Conservation (phyloP, 2,329 filamentous ascomycete species). For the Clonostachys sp. region DNA sequence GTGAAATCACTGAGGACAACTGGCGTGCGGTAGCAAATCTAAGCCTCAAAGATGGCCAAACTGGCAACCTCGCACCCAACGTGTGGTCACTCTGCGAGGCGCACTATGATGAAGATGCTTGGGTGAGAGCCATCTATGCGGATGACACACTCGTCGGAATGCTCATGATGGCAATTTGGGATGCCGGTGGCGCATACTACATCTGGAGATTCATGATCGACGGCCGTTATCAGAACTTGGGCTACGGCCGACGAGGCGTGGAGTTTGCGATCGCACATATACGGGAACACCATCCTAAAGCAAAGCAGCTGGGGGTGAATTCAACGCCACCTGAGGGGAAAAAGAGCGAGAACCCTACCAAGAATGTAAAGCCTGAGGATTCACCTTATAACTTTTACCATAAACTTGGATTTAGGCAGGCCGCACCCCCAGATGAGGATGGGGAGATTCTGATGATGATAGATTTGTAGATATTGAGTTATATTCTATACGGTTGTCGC, state of each 20-base stretch:
- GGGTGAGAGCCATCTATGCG: slow-evolving; percentile 6
- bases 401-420: slow-evolving; percentile 3
- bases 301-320: background rate
- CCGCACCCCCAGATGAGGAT: slow-evolving; percentile 1
- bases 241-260: slow-evolving; percentile 1
- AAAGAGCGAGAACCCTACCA: background rate
- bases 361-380: background rate
- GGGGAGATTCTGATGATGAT: slow-evolving; percentile 3
- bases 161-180: slow-evolving; percentile 5
- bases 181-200: slow-evolving; percentile 1
- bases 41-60: background rate
- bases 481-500: no score
- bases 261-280: slow-evolving; percentile 1
- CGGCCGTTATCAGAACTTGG: slow-evolving; percentile 1
- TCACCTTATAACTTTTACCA: slow-evolving; percentile 4
- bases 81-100: slow-evolving; percentile 3
- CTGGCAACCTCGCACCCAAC: slow-evolving; percentile 4
- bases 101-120: slow-evolving; percentile 5
- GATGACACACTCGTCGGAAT: slow-evolving; percentile 4
- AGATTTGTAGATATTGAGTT: background rate
- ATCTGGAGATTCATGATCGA: slow-evolving; percentile 7
- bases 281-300: background rate
- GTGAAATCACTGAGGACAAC: slow-evolving; percentile 4
- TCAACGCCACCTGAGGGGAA: slow-evolving; percentile 3
- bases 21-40: slow-evolving; percentile 5